Conservation (phyloP, 768 basidiomycete species). For the Boletus bicolor region DNA sequence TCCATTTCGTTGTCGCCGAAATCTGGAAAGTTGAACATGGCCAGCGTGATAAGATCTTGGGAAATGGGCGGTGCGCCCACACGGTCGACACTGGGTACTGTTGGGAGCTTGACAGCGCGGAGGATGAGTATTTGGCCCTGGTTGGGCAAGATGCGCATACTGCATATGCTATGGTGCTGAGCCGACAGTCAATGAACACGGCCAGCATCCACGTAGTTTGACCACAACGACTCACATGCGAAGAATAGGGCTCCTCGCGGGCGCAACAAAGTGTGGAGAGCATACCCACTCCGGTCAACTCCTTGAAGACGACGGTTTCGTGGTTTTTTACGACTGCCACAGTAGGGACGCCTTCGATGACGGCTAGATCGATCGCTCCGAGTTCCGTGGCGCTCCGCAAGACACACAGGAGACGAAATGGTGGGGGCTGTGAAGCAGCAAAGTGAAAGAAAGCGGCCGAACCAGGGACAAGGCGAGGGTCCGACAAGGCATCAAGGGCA, state of each 20-base stretch:
- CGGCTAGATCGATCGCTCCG: constrained; percentile 40
- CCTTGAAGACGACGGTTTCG: constrained; percentile 41
- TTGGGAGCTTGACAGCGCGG: constrained; percentile 36
- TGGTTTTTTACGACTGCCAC: constrained; percentile 42
- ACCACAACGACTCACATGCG: constrained; percentile 18
- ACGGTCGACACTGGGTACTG: not conserved
- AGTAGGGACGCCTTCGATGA: constrained; percentile 41
- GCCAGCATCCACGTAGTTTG: too few species aligned
- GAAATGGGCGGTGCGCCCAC: constrained; percentile 17
- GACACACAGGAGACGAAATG: constrained; percentile 40
- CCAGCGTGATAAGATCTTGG: constrained; percentile 29
- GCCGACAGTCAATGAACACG: constrained; percentile 7
- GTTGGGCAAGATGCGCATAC: constrained; percentile 48
- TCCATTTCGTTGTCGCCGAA: constrained; percentile 30
- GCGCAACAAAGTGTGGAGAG: constrained; percentile 40
- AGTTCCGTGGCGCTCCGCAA: constrained; percentile 38
- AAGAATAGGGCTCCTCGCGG: constrained; percentile 29
- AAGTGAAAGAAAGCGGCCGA: constrained; percentile 37
- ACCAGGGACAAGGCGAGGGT: constrained; percentile 39
- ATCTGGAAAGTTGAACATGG: constrained; percentile 31
- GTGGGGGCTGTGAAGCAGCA: constrained; percentile 34
- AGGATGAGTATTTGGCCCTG: constrained; percentile 53
- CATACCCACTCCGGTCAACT: constrained; percentile 35
- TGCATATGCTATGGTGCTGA: constrained; percentile 49
- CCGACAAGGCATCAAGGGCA: constrained; percentile 41